Base-by-base conservation (phyloP, 192 early-diverging fungal species). In the Umbelopsis ramanniana region DNA sequence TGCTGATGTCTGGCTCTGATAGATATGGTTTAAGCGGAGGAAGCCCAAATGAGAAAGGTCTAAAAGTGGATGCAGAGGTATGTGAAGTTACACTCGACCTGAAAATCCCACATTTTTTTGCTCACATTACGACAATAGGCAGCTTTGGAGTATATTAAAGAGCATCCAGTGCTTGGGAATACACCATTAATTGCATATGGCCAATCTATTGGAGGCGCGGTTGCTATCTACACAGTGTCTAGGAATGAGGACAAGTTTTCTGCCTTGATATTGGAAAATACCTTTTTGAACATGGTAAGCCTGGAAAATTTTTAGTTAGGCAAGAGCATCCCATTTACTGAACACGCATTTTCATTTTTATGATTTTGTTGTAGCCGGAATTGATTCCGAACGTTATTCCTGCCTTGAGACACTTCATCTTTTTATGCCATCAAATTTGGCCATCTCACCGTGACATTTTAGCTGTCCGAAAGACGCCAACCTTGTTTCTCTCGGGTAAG, bases 141-240 rank as follows among this genome's bases (percentile, higher is more conserved):
- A 7, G 88, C 93, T 21, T 79, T 98, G 45, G 92, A 98, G 69
- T 98, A 88, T 81, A 84, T 99, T 47, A 83, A 83, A 45, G 79
- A 85, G 7, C 93, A 98, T 75, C 87, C 88, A 15, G 80, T 92
- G 26, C 79, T 95, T 2, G 82, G 82, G 26, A 79, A 93, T 70
- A 92, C 93, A 1, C 91, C 91, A 71, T 74, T 99, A 48, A 83
- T 99, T 45, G 87, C 94, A 0, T 98, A 93, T 79, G 98, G 97
- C 0, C 98, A 99, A 76, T 96, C 94, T 9, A 91, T 99, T 69
- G 98, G 98, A 46, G 98, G 98, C 14, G 98, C 98, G 6, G 97
- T 97, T 22, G 94, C 96, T 10, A 93, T 97, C 69, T 85, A 97
- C 73, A 76, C 93, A 52, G 95, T 95, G 4, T 86, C 94, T 2